phyloP scores from a whole-genome alignment of 257 asterid species.

The Plantago elongata region DNA sequence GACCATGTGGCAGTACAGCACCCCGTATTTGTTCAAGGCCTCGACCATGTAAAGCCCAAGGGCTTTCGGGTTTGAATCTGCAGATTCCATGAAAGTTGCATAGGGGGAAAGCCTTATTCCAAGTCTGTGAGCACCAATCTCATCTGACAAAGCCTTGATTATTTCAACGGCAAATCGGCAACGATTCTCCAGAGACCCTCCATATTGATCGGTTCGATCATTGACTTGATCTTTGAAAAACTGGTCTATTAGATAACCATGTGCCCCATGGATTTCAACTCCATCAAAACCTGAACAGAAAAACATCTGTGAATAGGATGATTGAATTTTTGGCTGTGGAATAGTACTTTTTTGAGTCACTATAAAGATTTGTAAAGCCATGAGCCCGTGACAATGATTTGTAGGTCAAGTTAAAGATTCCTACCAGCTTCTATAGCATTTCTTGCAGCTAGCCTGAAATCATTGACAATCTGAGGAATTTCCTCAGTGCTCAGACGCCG shows the following conservation, averaged over 20 bases:
- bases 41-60: conserved; percentile 56
- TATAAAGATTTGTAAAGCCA: background rate
- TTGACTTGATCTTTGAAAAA: conserved; percentile 63
- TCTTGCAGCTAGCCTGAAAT: conserved; percentile 69
- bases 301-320: background rate
- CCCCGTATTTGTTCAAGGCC: conserved; percentile 36
- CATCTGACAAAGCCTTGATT: conserved; percentile 39
- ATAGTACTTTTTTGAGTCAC: background rate
- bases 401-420: background rate
- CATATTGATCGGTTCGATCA: conserved; percentile 63
- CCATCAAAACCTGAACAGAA: conserved; percentile 59
- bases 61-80: conserved; percentile 53
- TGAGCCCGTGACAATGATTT: background rate
- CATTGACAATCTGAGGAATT: conserved; percentile 52
- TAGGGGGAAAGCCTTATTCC: conserved; percentile 78
- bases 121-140: conserved; percentile 46
- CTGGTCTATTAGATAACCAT: conserved; percentile 65
- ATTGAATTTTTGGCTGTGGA: background rate
- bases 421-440: conserved; percentile 81
- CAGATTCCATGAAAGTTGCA: conserved; percentile 32
- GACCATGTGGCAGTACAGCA: conserved; percentile 65
- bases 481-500: conserved; percentile 52
- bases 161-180: conserved; percentile 59
- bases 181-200: conserved; percentile 63
- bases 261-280: conserved; percentile 72